Conservation (phyloP, 306 rosid genomes). For the Cucumis melo region DNA sequence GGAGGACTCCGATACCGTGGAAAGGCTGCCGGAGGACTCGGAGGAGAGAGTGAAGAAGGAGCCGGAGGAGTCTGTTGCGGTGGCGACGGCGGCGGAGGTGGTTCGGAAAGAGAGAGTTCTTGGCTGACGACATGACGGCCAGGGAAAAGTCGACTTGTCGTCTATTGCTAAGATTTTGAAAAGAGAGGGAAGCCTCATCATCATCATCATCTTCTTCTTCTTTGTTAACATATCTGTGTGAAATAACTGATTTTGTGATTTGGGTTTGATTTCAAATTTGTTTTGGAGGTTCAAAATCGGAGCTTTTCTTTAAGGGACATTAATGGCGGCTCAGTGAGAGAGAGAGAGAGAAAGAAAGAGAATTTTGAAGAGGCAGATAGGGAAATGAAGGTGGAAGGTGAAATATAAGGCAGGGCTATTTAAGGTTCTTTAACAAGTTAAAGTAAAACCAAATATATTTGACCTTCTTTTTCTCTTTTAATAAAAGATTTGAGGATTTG, state of each 20-base stretch:
- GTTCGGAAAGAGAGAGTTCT: slow-evolving; percentile 67
- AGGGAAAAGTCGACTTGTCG: slow-evolving; percentile 35
- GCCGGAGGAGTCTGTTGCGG: slow-evolving; percentile 17
- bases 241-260: not conserved
- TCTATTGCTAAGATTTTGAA: slow-evolving; percentile 20
- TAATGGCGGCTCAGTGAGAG: slow-evolving; percentile 4
- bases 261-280: not conserved
- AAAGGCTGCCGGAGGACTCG: not conserved
- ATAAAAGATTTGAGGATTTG: too few species aligned
- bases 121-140: slow-evolving; percentile 67
- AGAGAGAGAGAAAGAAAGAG: not conserved
- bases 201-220: slow-evolving; percentile 27
- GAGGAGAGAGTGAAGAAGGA: not conserved
- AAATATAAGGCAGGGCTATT: not conserved
- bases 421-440: not conserved
- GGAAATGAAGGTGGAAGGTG: not conserved
- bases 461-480: too few species aligned
- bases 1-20: not conserved
- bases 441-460: not conserved
- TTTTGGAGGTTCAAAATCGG: not conserved
- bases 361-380: not conserved
- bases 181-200: slow-evolving; percentile 56
- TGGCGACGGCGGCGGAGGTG: slow-evolving; percentile 17
- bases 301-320: not conserved
- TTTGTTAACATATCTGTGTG: not conserved